Evolutionary conservation across 2,329 filamentous ascomycete genomes (phyloP).

Genomic region (Purpureocillium lavendulum): DNA sequence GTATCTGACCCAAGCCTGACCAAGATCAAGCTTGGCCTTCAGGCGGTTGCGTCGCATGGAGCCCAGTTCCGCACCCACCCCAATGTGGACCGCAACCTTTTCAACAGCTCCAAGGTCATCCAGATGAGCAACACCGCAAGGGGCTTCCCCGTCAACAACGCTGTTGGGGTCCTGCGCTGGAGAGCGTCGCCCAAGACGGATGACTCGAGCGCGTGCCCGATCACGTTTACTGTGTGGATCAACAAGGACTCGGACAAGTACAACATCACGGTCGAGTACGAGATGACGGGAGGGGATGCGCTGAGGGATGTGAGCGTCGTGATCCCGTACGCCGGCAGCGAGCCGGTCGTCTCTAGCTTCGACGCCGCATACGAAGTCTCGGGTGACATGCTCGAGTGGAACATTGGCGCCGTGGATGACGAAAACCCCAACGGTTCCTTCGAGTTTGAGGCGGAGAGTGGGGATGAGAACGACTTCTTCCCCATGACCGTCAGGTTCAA

Average conservation of each 20-base stretch:
- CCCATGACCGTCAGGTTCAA: constrained; percentile 89
- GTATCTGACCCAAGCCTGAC: constrained; percentile 84
- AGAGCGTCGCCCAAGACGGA: constrained; percentile 75
- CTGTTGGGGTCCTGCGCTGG: constrained; percentile 90
- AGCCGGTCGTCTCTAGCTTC: constrained; percentile 85
- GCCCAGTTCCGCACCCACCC: constrained; percentile 93
- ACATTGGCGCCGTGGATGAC: constrained; percentile 76
- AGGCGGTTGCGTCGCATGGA: constrained; percentile 67
- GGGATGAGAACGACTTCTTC: constrained; percentile 93
- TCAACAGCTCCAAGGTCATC: constrained; percentile 74
- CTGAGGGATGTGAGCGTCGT: constrained; percentile 79
- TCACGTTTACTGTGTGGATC: constrained; percentile 96
- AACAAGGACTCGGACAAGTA: constrained; percentile 80
- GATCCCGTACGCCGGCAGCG: constrained; percentile 78
- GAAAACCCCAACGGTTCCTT: constrained; percentile 80
- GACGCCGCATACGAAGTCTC: constrained; percentile 92
- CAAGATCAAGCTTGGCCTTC: constrained; percentile 80
- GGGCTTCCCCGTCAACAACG: constrained; percentile 90
- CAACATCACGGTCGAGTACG: constrained; percentile 92
- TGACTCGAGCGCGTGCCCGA: constrained; percentile 73
- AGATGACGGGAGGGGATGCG: constrained; percentile 71
- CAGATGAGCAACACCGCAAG: constrained; percentile 84
- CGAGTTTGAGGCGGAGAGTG: constrained; percentile 86
- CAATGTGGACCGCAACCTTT: constrained; percentile 85
- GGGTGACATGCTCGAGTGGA: constrained; percentile 90